These are phyloP conservation scores for Passalora sequoiae DNA, from an alignment of 2,329 filamentous ascomycete species.

Conservation along the genomic window DNA sequence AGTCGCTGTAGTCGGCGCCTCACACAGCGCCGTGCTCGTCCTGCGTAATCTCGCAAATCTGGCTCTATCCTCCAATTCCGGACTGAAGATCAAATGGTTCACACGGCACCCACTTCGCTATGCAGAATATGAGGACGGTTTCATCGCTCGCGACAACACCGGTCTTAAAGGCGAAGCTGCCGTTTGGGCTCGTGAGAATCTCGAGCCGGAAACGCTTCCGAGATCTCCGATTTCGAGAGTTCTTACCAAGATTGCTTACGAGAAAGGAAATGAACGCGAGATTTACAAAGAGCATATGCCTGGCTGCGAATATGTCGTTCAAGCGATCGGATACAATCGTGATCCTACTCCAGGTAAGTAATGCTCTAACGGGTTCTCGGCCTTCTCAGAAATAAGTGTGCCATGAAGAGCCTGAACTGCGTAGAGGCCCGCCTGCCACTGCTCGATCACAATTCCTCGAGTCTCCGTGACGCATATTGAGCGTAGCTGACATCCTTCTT, in stretches of 20 bases:
- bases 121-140: conserved; percentile 57
- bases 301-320: conserved; percentile 49
- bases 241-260: conserved; percentile 36
- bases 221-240: conserved; percentile 44
- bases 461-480: no score
- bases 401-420: no score
- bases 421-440: no score
- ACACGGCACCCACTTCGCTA: conserved; percentile 56
- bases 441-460: no score
- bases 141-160: conserved; percentile 62
- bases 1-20: conserved; percentile 57
- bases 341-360: conserved; percentile 49
- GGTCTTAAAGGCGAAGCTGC: conserved; percentile 60
- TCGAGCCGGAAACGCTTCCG: conserved; percentile 49
- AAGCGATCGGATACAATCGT: conserved; percentile 55
- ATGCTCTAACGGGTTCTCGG: no score
- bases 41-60: conserved; percentile 57
- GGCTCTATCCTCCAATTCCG: conserved; percentile 47
- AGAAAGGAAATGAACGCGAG: conserved; percentile 46
- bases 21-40: conserved; percentile 59
- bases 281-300: conserved; percentile 47
- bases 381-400: no score
- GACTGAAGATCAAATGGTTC: conserved; percentile 58
- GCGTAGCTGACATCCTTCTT: no score
- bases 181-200: conserved; percentile 53